Evolutionary conservation across 78 protist species (phyloP).

Genomic region (Dictyostelium discoideum): DNA sequence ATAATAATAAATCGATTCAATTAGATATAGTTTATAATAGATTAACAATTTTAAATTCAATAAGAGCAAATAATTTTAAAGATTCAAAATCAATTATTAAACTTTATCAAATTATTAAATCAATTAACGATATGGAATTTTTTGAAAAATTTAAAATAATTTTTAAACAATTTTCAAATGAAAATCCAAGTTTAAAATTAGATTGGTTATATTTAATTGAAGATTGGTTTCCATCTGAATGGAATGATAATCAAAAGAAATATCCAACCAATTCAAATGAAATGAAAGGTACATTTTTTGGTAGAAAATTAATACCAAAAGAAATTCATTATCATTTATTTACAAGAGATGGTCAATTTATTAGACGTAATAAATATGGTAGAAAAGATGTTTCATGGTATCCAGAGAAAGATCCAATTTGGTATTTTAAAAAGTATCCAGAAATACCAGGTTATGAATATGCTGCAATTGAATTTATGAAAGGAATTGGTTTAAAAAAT

Average conservation of each 20-base stretch:
- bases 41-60: background rate
- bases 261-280: background rate
- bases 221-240: background rate
- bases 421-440: constrained; percentile 19
- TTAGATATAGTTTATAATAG: background rate
- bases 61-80: background rate
- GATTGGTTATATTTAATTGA: background rate
- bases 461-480: background rate
- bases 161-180: background rate
- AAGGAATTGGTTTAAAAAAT: background rate
- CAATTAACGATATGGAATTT: background rate
- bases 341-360: constrained; percentile 3
- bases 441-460: constrained; percentile 9
- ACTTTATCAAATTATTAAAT: background rate
- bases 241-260: background rate
- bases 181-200: background rate
- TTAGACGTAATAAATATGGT: constrained; percentile 17
- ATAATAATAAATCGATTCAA: background rate
- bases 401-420: constrained; percentile 11
- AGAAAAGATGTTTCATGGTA: constrained; percentile 16
- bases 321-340: background rate
- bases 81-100: background rate
- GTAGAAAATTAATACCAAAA: background rate
- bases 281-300: constrained; percentile 8
- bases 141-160: background rate